phyloP scores from a whole-genome alignment of 345 rosid genomes.

The Linum trigynum region DNA sequence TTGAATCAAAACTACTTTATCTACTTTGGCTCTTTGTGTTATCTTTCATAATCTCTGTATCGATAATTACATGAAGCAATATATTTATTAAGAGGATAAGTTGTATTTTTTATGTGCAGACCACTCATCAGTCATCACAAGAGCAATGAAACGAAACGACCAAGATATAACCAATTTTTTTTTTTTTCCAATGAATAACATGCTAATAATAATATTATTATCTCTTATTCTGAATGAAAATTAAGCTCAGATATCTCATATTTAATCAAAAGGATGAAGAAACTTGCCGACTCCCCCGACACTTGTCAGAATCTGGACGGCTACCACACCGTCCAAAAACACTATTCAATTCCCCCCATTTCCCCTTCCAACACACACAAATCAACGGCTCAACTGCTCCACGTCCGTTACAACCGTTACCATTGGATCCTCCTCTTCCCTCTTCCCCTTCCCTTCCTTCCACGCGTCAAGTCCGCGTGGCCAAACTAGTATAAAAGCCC shows the following conservation, averaged over 20 bases:
- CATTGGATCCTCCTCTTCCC: neutral
- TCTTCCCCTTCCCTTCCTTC: neutral
- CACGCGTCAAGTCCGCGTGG: constrained; percentile 33
- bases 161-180: too few relatives aligned
- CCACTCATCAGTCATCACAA: too few relatives aligned
- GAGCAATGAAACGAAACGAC: too few relatives aligned
- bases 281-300: neutral
- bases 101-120: too few relatives aligned
- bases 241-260: neutral
- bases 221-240: neutral
- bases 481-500: constrained; percentile 24
- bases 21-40: too few relatives aligned
- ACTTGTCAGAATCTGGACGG: neutral
- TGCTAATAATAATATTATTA: neutral
- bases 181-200: too few relatives aligned
- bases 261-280: neutral
- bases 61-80: too few relatives aligned
- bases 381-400: neutral
- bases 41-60: too few relatives aligned
- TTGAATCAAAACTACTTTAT: too few relatives aligned
- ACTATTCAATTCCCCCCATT: neutral
- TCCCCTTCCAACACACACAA: too few relatives aligned
- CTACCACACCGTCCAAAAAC: neutral
- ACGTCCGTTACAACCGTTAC: constrained; percentile 23
- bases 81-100: too few relatives aligned